Evolutionary conservation across 139 green algal genomes (phyloP).

Genomic region (Micromonas commoda): DNA sequence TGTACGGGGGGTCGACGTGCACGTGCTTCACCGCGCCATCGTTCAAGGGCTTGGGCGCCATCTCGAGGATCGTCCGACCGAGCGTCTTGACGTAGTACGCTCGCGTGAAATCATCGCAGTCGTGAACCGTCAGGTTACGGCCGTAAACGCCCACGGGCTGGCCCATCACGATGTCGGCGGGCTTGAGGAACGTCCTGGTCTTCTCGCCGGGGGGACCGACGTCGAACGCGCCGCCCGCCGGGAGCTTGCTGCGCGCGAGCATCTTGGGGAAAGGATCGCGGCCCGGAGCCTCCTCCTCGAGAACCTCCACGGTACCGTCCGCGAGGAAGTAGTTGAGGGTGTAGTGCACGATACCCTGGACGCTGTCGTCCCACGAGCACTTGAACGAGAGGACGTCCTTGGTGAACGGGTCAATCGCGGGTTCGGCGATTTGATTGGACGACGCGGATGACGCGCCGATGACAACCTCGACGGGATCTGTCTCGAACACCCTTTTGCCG

Average conservation of each 20-base stretch:
- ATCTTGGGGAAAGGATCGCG: slow-evolving; percentile 78
- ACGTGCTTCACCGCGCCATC: slow-evolving; percentile 58
- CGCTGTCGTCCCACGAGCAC: slow-evolving; percentile 76
- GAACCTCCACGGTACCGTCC: slow-evolving; percentile 84
- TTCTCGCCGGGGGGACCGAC: neutral
- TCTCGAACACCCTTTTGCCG: neutral
- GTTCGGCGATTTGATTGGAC: neutral
- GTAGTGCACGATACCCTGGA: slow-evolving; percentile 60
- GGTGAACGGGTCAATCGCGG: slow-evolving; percentile 11
- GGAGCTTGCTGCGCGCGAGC: slow-evolving; percentile 66
- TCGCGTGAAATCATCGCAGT: slow-evolving; percentile 78
- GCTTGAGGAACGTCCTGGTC: slow-evolving; percentile 1
- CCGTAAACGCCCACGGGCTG: slow-evolving; percentile 60
- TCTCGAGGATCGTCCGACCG: slow-evolving; percentile 51
- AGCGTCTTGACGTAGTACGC: slow-evolving; percentile 61
- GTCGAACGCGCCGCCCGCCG: slow-evolving; percentile 23
- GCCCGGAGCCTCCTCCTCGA: slow-evolving; percentile 68
- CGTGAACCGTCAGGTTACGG: slow-evolving; percentile 60
- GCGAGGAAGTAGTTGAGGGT: slow-evolving; percentile 86
- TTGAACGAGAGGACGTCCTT: slow-evolving; percentile 77
- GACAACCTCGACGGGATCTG: no score
- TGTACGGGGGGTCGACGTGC: slow-evolving; percentile 42
- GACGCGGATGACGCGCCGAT: neutral
- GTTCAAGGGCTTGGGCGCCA: slow-evolving; percentile 61
- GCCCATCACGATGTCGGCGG: slow-evolving; percentile 63